A percentile compares a stretch with the other conserved stretches of the same genome.
Conservation (phyloP, 345 rosid species). For the Salix arbutifolia region DNA sequence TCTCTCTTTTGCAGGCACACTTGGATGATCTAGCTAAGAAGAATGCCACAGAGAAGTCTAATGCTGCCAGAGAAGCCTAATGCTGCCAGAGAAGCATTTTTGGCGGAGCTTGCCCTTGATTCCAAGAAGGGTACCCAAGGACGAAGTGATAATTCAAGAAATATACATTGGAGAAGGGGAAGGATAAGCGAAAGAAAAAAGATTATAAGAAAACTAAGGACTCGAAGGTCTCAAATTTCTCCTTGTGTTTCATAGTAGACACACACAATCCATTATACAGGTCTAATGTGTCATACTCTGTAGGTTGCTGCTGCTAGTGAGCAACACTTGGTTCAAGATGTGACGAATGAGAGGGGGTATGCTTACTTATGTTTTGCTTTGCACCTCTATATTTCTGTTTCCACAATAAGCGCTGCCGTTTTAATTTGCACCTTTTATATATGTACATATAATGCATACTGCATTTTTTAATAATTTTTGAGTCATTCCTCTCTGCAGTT, state of each 20-base stretch:
- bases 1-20: constrained; percentile 44
- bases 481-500: constrained; percentile 47
- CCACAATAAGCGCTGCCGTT: neutral
- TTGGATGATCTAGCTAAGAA: constrained; percentile 91
- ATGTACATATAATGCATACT: neutral
- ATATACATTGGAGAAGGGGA: constrained; percentile 66
- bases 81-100: constrained; percentile 95
- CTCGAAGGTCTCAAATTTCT: constrained; percentile 46
- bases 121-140: constrained; percentile 62
- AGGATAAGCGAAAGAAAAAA: constrained; percentile 79
- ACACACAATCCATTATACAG: neutral
- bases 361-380: constrained; percentile 14
- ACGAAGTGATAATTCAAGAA: constrained; percentile 52
- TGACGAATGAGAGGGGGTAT: constrained; percentile 52
- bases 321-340: constrained; percentile 40
- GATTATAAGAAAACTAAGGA: constrained; percentile 69
- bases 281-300: constrained; percentile 25
- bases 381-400: neutral
- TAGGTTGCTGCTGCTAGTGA: constrained; percentile 51
- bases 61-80: constrained; percentile 97
- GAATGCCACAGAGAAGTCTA: constrained; percentile 93
- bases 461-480: constrained; percentile 10
- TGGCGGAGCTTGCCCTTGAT: constrained; percentile 91
- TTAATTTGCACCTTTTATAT: constrained; percentile 4
- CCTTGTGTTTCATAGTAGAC: constrained; percentile 6